Base-by-base conservation (phyloP, 331 rosid genomes). In the Malus hybrid region DNA sequence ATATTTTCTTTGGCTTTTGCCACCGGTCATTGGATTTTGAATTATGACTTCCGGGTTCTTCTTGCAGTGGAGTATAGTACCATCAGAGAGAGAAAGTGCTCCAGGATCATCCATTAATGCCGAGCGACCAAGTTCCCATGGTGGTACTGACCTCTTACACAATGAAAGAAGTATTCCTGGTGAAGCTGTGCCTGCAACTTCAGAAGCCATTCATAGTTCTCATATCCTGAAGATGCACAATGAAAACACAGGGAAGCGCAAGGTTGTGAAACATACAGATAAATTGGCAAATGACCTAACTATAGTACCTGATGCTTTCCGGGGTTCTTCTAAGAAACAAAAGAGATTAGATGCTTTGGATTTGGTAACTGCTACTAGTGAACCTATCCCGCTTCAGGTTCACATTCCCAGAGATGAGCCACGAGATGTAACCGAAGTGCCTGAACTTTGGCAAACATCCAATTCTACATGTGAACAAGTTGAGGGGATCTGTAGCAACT, bases 311-410 rank as follows among this genome's bases (percentile, higher is more conserved):
- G 87, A 84, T 85, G 84, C 81, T 71, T 72, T 80, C 73, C 83
- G 60, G 68, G 72, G 75, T 62, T 83, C 87, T 66, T 73, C 67
- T 68, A 92, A 94, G 86, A 94, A 86, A 79, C 91, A 80, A 83
- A 94, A 86, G 87, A 76, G 77, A 50, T 44, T 79, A 78, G 83
- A 88, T 71, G 87, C 80, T 81, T 56, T 66, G 61, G 86, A 91
- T 80, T 75, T 72, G 46, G 85, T 64, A 80, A 78, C 44, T 77
- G 83, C 60, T 75, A 73, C 69, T 79, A 83, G 64, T 82, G 85
- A 82, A 77, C 15, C 75, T 71, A 79, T 77, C 68, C 57, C 76
- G 48, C 68, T 78, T 83, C 68, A 75, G 76, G 80, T 83, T 80
- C 62, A 70, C 77, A 76, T 44, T 69, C 62, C 81, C 67, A 65